Evolutionary conservation across 2,329 filamentous ascomycete genomes (phyloP).

Genomic region (Penicillium glabrum): DNA sequence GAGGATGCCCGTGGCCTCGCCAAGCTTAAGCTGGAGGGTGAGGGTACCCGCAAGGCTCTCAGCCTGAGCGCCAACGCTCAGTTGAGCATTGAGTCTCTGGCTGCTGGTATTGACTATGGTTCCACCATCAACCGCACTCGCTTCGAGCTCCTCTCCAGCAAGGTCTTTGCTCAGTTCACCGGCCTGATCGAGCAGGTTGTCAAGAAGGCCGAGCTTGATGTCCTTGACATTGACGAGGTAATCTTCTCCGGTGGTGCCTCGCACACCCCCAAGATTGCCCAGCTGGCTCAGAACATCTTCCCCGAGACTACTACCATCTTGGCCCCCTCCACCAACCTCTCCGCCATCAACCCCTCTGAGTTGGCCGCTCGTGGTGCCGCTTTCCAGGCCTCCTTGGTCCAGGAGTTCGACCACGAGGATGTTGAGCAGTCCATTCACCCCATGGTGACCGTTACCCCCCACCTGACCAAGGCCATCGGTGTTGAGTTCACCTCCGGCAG

Average conservation of each 20-base stretch:
- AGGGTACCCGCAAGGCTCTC: conserved; percentile 87
- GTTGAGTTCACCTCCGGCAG: conserved; percentile 67
- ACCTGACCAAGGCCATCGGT: conserved; percentile 85
- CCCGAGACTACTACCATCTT: conserved; percentile 74
- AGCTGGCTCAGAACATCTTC: conserved; percentile 77
- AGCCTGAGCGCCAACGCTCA: conserved; percentile 84
- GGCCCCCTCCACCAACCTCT: conserved; percentile 74
- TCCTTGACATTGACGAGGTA: conserved; percentile 91
- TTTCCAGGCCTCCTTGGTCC: conserved; percentile 90
- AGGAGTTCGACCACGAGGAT: conserved; percentile 90
- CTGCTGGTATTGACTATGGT: conserved; percentile 86
- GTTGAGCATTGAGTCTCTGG: conserved; percentile 89
- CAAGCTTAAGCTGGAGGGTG: conserved; percentile 89
- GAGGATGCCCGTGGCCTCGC: conserved; percentile 78
- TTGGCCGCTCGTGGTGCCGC: conserved; percentile 85
- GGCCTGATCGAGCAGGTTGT: conserved; percentile 79
- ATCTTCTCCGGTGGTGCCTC: conserved; percentile 89
- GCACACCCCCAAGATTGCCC: conserved; percentile 90
- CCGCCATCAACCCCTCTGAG: conserved; percentile 91
- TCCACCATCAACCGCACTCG: conserved; percentile 89
- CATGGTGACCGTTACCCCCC: conserved; percentile 89
- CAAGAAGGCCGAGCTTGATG: conserved; percentile 86
- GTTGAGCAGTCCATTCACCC: conserved; percentile 96
- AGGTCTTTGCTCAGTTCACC: conserved; percentile 86
- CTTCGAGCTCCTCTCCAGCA: conserved; percentile 84